A percentile compares a stretch with the other conserved stretches of the same genome.
Evolutionary conservation across 2,329 filamentous ascomycete species (phyloP).

Genomic region (Ilyonectria sp.): DNA sequence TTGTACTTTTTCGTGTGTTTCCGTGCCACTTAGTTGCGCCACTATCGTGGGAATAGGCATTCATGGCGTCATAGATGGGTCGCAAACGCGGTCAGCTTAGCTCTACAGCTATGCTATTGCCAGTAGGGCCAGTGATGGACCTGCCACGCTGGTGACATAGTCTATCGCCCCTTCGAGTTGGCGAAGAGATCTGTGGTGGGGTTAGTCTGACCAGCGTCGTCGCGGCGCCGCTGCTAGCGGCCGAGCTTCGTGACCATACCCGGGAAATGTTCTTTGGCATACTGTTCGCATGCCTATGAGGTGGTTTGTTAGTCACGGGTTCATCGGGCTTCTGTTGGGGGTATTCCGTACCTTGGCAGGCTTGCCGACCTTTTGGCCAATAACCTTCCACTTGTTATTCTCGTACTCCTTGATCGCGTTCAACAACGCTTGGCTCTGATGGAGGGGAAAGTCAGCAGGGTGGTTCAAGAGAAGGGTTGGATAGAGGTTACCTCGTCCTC

Average conservation of each 20-base stretch:
- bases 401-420: constrained; percentile 99
- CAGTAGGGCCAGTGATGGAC: constrained; percentile 18
- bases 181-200: constrained; percentile 55
- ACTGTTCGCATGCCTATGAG: constrained; percentile 74
- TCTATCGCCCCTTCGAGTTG: constrained; percentile 56
- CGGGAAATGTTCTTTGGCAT: constrained; percentile 94
- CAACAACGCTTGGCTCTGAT: constrained; percentile 82
- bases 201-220: constrained; percentile 50
- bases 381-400: constrained; percentile 98
- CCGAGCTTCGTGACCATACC: constrained; percentile 55
- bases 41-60: constrained; percentile 1
- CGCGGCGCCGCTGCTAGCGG: constrained; percentile 39
- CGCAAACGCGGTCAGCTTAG: constrained; percentile 9
- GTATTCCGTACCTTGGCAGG: constrained; percentile 79
- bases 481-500: constrained; percentile 86
- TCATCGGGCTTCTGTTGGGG: neutral
- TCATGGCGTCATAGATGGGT: constrained; percentile 9
- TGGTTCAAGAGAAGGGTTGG: constrained; percentile 28
- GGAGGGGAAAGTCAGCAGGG: constrained; percentile 39
- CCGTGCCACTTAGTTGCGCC: constrained; percentile 1
- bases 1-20: constrained; percentile 34
- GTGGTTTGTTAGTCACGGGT: constrained; percentile 12
- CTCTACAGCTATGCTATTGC: constrained; percentile 10
- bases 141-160: constrained; percentile 24
- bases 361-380: constrained; percentile 97